Evolutionary conservation across 139 green algal genomes (phyloP), one percentile per base, ranked within the genome.

Genomic region (Chlamydomonas sp.): DNA sequence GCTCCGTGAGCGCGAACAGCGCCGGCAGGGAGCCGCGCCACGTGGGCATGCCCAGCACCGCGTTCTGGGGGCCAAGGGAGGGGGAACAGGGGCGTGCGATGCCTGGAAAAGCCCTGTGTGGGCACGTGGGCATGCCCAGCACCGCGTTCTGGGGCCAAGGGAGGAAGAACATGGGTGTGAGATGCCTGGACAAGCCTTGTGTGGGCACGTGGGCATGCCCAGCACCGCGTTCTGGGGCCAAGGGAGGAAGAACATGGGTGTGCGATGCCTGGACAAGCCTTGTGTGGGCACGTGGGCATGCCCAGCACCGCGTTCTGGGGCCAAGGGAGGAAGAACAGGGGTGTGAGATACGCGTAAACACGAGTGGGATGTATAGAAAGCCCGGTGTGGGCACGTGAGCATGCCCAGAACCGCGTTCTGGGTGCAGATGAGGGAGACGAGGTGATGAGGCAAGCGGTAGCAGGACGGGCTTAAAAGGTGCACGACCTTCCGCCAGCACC

Each of bases 1-100:
- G 86, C 68, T 83, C 80, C 6, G 86, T 90, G n/a, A 73, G 62
- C 10, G 86, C 80, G 64, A 84, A 90, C 64, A 90, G 80, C 59
- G 86, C 83, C 4, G 86, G 83, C 63, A 76, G 83, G 61, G 61
- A 61, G 63, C 83, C 73, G 60, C 83, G 74, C 83, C 83, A 88
- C 18, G 74, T 69, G 63, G 83, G 83, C 83, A 88, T 88, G 10
- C 74, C 83, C 83, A 88, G 63, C 49, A 88, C 15, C 63, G 4
- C 4, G 83, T 88, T 60, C 74, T 88, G 68, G 5, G n/a, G 3
- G 5, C 8, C 9, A 15, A 64, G 31, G 80, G 3, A 31, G 69
- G 59, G 9, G 59, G 69, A 5, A 79, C 6, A 15, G 66, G 12
- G 66, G 66, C 1, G 12, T 14, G 10, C 12, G 66, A 14, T 71